phyloP scores from a whole-genome alignment of 108 stramenopile species.

The Schizochytrium sp. region DNA sequence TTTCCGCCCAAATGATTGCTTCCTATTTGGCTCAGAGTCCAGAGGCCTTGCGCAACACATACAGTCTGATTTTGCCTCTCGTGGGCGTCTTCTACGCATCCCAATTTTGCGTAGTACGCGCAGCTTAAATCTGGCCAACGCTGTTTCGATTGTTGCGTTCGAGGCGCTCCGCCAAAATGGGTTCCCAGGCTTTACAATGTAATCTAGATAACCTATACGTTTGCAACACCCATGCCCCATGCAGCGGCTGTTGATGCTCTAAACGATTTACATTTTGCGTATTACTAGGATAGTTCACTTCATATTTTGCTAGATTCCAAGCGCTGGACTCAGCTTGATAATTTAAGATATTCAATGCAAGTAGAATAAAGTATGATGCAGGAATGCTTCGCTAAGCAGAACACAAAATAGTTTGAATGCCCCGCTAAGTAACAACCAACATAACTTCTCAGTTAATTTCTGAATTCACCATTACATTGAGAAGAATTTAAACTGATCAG shows the following conservation, averaged over 20 bases:
- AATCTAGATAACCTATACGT: background rate
- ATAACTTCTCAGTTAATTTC: too few species aligned
- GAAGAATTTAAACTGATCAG: too few species aligned
- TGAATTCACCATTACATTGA: too few species aligned
- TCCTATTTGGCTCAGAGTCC: slow-evolving; percentile 33
- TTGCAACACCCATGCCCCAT: background rate
- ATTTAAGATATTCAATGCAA: too few species aligned
- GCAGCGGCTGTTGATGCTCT: background rate
- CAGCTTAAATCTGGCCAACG: slow-evolving; percentile 1
- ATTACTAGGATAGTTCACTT: background rate
- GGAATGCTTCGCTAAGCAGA: too few species aligned
- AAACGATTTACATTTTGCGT: background rate
- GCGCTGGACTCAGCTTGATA: background rate
- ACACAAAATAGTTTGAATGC: too few species aligned
- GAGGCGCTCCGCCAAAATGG: background rate
- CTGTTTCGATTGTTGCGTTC: background rate
- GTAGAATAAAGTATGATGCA: too few species aligned
- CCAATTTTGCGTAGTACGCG: slow-evolving; percentile 1
- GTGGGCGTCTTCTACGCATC: background rate
- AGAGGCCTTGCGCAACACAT: background rate
- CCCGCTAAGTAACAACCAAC: too few species aligned
- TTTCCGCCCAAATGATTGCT: background rate
- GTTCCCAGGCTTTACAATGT: background rate
- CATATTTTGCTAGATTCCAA: background rate
- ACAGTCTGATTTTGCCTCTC: background rate